phyloP scores from a whole-genome alignment of 345 rosid species.

The Hypericum androsaemum region DNA sequence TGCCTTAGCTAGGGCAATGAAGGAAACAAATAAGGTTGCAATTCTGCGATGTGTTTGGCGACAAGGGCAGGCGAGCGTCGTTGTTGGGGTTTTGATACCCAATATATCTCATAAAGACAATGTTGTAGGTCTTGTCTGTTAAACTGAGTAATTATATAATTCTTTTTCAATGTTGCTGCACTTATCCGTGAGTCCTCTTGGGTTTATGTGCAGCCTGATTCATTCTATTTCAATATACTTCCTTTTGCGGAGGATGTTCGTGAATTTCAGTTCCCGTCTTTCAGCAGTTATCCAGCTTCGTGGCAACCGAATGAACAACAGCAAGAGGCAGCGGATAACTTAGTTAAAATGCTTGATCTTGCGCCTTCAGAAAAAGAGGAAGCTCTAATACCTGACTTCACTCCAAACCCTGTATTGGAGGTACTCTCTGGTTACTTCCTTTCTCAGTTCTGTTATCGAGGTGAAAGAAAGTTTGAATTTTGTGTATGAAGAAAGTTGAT shows the following conservation, averaged over 20 bases:
- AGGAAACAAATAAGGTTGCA: conserved; percentile 63
- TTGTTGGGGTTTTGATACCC: conserved; percentile 76
- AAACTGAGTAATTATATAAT: conserved; percentile 1
- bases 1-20: conserved; percentile 84
- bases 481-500: no score
- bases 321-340: conserved; percentile 69
- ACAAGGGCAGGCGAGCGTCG: conserved; percentile 63
- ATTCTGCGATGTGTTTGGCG: conserved; percentile 95
- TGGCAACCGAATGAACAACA: conserved; percentile 72
- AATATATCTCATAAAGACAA: conserved; percentile 55
- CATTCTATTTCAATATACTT: conserved; percentile 74
- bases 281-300: conserved; percentile 56
- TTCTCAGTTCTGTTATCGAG: no score
- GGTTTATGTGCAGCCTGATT: conserved; percentile 58
- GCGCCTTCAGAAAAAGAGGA: conserved; percentile 63
- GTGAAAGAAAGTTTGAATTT: no score
- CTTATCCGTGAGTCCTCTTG: conserved; percentile 9
- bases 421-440: conserved; percentile 22
- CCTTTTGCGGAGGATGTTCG: conserved; percentile 90
- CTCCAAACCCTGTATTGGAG: conserved; percentile 84
- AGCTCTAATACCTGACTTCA: conserved; percentile 56
- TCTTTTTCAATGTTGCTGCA: conserved; percentile 9
- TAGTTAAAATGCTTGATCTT: conserved; percentile 80
- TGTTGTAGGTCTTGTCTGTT: conserved; percentile 36
- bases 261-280: conserved; percentile 82